phyloP scores from a whole-genome alignment of 345 rosid species.

The Clausena lansium region DNA sequence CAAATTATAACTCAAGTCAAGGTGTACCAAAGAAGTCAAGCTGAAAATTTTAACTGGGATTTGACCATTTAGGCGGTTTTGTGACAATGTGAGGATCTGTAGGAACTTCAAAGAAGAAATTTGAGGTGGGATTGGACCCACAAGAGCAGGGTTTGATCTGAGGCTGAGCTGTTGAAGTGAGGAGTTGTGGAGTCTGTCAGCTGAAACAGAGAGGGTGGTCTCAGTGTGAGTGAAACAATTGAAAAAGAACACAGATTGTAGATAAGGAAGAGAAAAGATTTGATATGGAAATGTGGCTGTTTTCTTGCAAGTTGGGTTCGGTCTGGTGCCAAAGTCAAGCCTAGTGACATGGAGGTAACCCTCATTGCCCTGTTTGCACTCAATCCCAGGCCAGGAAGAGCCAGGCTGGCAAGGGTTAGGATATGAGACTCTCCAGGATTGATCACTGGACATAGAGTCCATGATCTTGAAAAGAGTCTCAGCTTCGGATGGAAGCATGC shows the following conservation, averaged over 20 bases:
- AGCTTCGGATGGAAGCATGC: conserved; percentile 54
- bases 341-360: conserved; percentile 65
- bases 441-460: conserved; percentile 82
- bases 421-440: conserved; percentile 59
- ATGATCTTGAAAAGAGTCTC: conserved; percentile 77
- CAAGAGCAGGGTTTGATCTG: conserved; percentile 74
- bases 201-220: conserved; percentile 51
- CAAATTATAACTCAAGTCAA: conserved; percentile 77
- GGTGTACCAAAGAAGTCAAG: conserved; percentile 52
- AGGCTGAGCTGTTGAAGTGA: conserved; percentile 80
- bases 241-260: conserved; percentile 71
- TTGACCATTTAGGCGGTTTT: conserved; percentile 59
- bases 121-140: conserved; percentile 66
- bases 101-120: conserved; percentile 63
- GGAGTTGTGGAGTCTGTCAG: conserved; percentile 39
- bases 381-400: conserved; percentile 79
- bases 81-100: conserved; percentile 74
- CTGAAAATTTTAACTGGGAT: conserved; percentile 49
- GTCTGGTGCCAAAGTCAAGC: conserved; percentile 72
- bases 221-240: conserved; percentile 64
- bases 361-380: conserved; percentile 66
- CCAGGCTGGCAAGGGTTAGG: conserved; percentile 72
- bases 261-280: conserved; percentile 64
- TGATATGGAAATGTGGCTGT: conserved; percentile 60
- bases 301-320: conserved; percentile 67